Conservation (phyloP, 1,284 basidiomycete species). For the Ganoderma boninense region DNA sequence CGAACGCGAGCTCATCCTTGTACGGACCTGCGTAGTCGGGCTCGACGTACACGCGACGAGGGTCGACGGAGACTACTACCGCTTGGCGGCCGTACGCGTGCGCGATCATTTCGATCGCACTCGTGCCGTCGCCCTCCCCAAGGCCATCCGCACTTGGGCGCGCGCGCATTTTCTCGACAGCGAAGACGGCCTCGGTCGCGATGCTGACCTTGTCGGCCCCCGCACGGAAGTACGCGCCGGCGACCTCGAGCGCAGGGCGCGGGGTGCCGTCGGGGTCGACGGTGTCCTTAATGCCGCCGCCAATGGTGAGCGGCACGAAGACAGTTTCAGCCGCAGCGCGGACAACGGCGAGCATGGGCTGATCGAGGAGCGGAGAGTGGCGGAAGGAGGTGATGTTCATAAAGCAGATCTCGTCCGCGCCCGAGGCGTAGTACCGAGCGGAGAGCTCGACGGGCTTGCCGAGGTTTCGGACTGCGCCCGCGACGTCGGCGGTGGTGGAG, state of each 20-base stretch:
- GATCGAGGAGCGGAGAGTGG: conserved; percentile 92
- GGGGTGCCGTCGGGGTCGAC: conserved; percentile 95
- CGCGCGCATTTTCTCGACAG: conserved; percentile 85
- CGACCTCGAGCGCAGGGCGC: conserved; percentile 91
- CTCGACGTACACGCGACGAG: conserved; percentile 88
- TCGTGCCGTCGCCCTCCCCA: conserved; percentile 68
- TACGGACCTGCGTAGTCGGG: conserved; percentile 74
- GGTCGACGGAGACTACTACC: conserved; percentile 98
- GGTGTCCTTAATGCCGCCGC: conserved; percentile 97
- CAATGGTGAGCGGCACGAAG: conserved; percentile 98
- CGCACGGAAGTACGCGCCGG: conserved; percentile 95
- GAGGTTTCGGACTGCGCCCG: conserved; percentile 93
- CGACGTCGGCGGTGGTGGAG: conserved; percentile 45
- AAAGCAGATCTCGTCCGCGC: conserved; percentile 97
- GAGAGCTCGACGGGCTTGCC: conserved; percentile 97
- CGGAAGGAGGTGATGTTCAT: conserved; percentile 99
- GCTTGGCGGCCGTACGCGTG: conserved; percentile 94
- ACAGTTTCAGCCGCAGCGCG: conserved; percentile 89
- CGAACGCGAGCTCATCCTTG: conserved; percentile 72
- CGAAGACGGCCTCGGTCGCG: conserved; percentile 94
- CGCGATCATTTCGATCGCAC: conserved; percentile 95
- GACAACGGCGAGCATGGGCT: conserved; percentile 98
- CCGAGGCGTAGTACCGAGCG: conserved; percentile 85
- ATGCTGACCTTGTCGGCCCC: conserved; percentile 99
- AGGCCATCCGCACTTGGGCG: conserved; percentile 44